A percentile compares a stretch with the other conserved stretches of the same genome.
Evolutionary conservation across 768 basidiomycete species (phyloP).

Genomic region (Panaeolus cyanescens): DNA sequence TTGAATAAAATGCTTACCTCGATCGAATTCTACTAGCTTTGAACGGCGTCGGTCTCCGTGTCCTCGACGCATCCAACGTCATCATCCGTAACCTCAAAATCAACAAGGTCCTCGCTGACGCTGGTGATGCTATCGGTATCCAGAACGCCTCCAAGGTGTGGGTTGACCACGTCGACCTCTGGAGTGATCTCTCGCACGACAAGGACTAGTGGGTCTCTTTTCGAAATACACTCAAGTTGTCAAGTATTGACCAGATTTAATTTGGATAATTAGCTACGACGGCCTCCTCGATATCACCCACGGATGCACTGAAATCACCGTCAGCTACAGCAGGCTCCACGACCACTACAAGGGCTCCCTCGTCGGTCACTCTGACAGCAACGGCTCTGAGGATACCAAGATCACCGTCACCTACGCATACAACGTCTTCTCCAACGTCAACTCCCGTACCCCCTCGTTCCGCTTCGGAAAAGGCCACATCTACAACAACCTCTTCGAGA

Average conservation of each 20-base stretch:
- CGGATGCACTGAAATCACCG: conserved; percentile 43
- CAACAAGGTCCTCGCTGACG: conserved; percentile 44
- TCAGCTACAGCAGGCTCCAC: conserved; percentile 41
- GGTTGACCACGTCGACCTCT: conserved; percentile 48
- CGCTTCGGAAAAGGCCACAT: conserved; percentile 48
- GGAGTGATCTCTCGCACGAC: conserved; percentile 45
- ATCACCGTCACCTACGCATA: conserved; percentile 44
- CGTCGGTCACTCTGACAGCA: conserved; percentile 42
- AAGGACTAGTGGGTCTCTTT: conserved; percentile 35
- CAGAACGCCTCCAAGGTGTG: conserved; percentile 36
- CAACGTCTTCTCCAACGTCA: conserved; percentile 44
- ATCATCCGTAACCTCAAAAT: conserved; percentile 53
- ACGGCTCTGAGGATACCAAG: conserved; percentile 29
- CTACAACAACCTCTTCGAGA: conserved; percentile 45
- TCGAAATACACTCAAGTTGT: not conserved
- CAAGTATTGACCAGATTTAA: not conserved
- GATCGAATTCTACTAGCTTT: conserved; percentile 29
- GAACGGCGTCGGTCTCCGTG: conserved; percentile 45
- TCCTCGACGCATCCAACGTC: conserved; percentile 42
- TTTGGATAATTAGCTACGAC: conserved; percentile 36
- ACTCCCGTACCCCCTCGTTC: conserved; percentile 47
- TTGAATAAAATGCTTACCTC: not conserved
- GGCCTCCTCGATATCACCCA: conserved; percentile 48
- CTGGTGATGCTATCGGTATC: conserved; percentile 45
- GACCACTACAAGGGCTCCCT: conserved; percentile 50